Evolutionary conservation across 441 rosid genomes (phyloP).

Genomic region (Jatropha multifida): DNA sequence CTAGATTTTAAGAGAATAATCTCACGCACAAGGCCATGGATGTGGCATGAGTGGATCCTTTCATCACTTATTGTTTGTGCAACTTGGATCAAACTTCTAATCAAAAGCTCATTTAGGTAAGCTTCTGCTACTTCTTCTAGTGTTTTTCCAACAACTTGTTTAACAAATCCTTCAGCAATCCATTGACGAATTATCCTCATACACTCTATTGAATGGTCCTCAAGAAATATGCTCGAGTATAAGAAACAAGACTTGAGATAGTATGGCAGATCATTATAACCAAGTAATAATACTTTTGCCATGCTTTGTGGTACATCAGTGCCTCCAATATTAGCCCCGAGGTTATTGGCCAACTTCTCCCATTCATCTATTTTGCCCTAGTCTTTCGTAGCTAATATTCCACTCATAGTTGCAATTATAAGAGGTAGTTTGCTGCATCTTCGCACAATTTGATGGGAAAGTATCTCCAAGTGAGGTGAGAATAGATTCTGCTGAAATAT

Average conservation of each 20-base stretch:
- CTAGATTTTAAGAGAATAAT: slow-evolving; percentile 12
- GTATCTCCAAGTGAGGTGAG: slow-evolving; percentile 22
- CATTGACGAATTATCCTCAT: slow-evolving; percentile 22
- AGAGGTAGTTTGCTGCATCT: slow-evolving; percentile 32
- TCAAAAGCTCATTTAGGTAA: slow-evolving; percentile 28
- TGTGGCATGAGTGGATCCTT: slow-evolving; percentile 19
- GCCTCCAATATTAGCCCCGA: slow-evolving; percentile 16
- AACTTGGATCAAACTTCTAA: slow-evolving; percentile 26
- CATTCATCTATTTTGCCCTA: slow-evolving; percentile 24
- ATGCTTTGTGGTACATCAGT: slow-evolving; percentile 10
- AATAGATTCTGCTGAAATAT: slow-evolving; percentile 19
- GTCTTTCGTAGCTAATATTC: slow-evolving; percentile 26
- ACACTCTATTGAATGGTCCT: slow-evolving; percentile 13
- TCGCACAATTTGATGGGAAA: slow-evolving; percentile 18
- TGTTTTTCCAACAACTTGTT: slow-evolving; percentile 24
- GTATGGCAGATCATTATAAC: slow-evolving; percentile 31
- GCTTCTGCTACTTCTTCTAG: slow-evolving; percentile 29
- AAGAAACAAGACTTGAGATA: not conserved
- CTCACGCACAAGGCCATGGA: slow-evolving; percentile 24
- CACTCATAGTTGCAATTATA: slow-evolving; percentile 31
- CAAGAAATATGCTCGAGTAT: slow-evolving; percentile 22
- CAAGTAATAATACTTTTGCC: slow-evolving; percentile 19
- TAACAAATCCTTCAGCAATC: slow-evolving; percentile 36
- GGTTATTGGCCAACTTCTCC: slow-evolving; percentile 16
- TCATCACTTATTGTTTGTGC: slow-evolving; percentile 14